phyloP scores from a whole-genome alignment of 1,284 basidiomycete species.

The Cryptococcus floricola region DNA sequence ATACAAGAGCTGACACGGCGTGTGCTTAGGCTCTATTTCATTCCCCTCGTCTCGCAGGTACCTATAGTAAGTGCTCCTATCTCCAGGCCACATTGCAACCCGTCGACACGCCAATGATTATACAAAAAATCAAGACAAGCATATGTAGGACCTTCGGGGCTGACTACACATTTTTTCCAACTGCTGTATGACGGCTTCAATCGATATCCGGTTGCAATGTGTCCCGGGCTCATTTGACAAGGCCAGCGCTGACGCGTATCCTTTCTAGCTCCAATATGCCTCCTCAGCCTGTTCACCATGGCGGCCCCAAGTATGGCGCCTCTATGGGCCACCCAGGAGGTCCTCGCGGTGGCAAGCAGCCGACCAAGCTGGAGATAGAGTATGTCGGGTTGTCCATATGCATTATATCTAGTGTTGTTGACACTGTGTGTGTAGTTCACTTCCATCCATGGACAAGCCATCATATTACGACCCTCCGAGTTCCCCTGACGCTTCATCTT shows the following conservation, averaged over 20 bases:
- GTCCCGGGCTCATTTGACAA: neutral
- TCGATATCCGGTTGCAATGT: neutral
- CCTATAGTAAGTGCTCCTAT: neutral
- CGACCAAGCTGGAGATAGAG: conserved; percentile 33
- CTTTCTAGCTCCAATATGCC: conserved; percentile 13
- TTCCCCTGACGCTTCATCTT: conserved; percentile 24
- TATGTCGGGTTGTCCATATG: conserved; percentile 13
- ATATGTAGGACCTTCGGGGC: conserved; percentile 48
- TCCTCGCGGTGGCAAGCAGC: conserved; percentile 5
- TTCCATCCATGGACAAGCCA: conserved; percentile 39
- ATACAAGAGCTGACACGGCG: neutral
- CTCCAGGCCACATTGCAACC: neutral
- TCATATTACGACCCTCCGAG: conserved; percentile 37
- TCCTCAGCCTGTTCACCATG: conserved; percentile 11
- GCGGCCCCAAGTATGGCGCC: neutral
- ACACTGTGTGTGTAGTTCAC: conserved; percentile 10
- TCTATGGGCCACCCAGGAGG: neutral
- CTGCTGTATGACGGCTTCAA: conserved; percentile 34
- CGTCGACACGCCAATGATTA: conserved; percentile 35
- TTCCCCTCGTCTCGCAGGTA: neutral
- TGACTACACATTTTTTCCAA: conserved; percentile 38
- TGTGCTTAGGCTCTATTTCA: neutral
- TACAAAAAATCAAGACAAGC: conserved; percentile 44
- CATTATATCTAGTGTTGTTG: neutral
- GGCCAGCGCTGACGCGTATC: neutral